Percentiles rank a stretch among this genome's conserved stretches.
These are phyloP conservation scores for Colletotrichum sansevieriae DNA, from an alignment of 2,329 filamentous ascomycete species.

Conservation along the genomic window DNA sequence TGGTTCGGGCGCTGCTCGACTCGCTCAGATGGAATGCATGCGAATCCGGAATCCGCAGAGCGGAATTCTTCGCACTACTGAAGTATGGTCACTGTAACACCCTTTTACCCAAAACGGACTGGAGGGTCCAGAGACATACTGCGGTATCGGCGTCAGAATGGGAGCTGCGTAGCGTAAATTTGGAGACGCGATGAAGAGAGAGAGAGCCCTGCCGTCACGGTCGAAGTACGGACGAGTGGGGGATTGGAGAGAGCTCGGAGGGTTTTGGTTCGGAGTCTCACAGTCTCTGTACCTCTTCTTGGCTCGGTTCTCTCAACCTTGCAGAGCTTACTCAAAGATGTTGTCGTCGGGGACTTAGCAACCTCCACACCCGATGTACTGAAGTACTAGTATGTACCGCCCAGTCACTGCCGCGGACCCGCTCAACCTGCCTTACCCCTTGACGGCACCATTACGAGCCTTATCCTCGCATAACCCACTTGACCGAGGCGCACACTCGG, in stretches of 20 bases:
- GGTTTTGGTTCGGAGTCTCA: slow-evolving; percentile 19
- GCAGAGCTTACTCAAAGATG: slow-evolving; percentile 40
- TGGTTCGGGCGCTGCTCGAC: slow-evolving; percentile 2
- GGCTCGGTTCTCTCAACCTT: slow-evolving; percentile 27
- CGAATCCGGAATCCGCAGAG: neutral
- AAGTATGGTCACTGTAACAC: slow-evolving; percentile 1
- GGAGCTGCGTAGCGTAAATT: neutral
- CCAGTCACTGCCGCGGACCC: slow-evolving; percentile 26
- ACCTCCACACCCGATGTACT: slow-evolving; percentile 38
- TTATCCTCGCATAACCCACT: slow-evolving; percentile 31
- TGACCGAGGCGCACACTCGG: slow-evolving; percentile 19
- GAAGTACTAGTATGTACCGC: slow-evolving; percentile 36
- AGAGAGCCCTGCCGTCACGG: slow-evolving; percentile 10
- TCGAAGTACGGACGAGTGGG: slow-evolving; percentile 26
- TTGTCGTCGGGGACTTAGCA: slow-evolving; percentile 38
- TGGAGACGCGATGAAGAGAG: neutral
- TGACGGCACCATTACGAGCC: slow-evolving; percentile 36
- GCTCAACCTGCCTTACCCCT: slow-evolving; percentile 37
- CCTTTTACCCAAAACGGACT: slow-evolving; percentile 22
- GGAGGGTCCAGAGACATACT: neutral
- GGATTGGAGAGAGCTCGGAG: slow-evolving; percentile 18
- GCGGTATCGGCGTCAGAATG: neutral
- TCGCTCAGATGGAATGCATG: neutral
- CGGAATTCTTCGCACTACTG: neutral
- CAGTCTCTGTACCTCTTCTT: neutral